Base-by-base conservation (phyloP, 192 early-diverging fungal genomes). In the Rhizoclosmatium globosum region DNA sequence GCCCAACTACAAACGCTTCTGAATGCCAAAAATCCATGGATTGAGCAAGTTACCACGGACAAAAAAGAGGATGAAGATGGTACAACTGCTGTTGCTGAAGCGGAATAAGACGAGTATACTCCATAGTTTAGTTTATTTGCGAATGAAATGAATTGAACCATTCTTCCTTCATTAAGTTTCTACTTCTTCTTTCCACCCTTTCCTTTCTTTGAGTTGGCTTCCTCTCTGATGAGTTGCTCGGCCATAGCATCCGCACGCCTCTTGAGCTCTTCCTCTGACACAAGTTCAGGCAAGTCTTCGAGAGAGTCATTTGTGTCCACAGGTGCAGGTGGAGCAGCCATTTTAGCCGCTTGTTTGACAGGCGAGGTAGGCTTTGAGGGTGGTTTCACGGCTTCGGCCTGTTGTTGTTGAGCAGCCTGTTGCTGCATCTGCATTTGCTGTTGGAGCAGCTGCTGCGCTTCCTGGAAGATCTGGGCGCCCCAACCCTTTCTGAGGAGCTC, bases 381-480 rank as follows among this genome's bases (percentile, higher is more conserved):
- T 78, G 57, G 13, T 17, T 42, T 75, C 74, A 68, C 64, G 2
- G 39, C 65, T 53, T 7, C 17, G 6, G 50, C 50, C 9, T 17
- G 9, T 53, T 7, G 6, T 53, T 7, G 9, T 53, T 53, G 50
- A 7, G 6, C 9, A 17, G 50, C 50, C 50, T 81, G 69, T 41
- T 69, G 46, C 67, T 74, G 65, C 21, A 45, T n/a, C 53, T 92
- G 84, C 61, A 79, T 88, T 66, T 92, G 86, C 64, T 90, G 88
- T 64, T 92, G 90, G 59, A 94, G 88, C 81, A 95, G 87, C 80
- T 94, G 90, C 13, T 90, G 89, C 0, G 95, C 95, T 44, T 92
- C 92, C 21, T 91, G 91, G 76, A 98, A 92, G 69, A 98, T 95
- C 7, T 85, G 91, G 53, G 92, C 86, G 19, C 95, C 92, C 97